Base-by-base conservation (phyloP, 2,329 filamentous ascomycete genomes). In the Calonectria hawksworthii region DNA sequence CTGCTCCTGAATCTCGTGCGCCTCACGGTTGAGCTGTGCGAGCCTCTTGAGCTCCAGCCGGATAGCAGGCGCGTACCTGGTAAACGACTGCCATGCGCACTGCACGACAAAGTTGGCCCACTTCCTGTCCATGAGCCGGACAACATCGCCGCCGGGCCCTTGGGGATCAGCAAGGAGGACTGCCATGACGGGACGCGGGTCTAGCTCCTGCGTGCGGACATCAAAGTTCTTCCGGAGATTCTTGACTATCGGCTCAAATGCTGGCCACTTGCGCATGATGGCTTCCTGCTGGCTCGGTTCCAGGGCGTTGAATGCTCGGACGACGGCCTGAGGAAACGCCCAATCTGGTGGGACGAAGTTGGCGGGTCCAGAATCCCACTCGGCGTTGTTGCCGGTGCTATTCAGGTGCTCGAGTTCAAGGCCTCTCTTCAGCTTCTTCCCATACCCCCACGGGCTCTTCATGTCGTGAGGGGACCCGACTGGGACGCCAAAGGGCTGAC, bases 31-130 rank as follows among this genome's bases (percentile, higher is more conserved):
- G 32, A 3, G 6, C 14, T 41, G 38, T 6, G 36, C 28, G 11
- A 44, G 16, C 36, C 30, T 68, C 21, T 50, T 28, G 30, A 41
- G 51, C 18, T 32, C 23, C 28, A 30, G 23, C 36, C 32, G 52
- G 5, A 59, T 50, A 10, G 16, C 21, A 7, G 23, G 41, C 34
- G 18, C n/a, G n/a, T 23, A n/a, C 7, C 14, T 54, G 14, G 18
- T 36, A 18, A 14, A 44, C 7, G 30, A 54, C 56, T 63, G 56
- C 56, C 56, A 63, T 1, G 67, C 23, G 23, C 72, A 73, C 34
- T 64, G 72, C 8, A 73, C 26, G 14, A 73, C 23, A 13, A 70
- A 61, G 32, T 70, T 61, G n/a, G 59, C 72, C 30, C 56, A 59
- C 30, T 34, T 70, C 13, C 14, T 47, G 6, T 26, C 30, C 72